These are phyloP conservation scores for Mariannaea sp. DNA, from an alignment of 2,329 filamentous ascomycete species.

Conservation along the genomic window DNA sequence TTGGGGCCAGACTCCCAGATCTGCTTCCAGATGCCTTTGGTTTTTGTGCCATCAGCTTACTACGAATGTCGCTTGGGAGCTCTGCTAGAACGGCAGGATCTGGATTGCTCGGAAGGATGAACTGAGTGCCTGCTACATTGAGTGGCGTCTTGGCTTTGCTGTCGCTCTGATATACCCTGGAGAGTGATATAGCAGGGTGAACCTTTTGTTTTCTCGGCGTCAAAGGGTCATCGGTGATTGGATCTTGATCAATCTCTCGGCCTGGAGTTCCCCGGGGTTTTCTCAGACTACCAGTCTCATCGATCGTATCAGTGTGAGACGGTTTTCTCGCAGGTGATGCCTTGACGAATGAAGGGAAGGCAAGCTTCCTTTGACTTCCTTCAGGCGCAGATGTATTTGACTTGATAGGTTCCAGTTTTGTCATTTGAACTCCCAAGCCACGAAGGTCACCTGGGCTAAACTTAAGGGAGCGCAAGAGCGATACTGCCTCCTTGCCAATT, in stretches of 20 bases:
- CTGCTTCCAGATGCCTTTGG: slow-evolving; percentile 30
- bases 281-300: slow-evolving; percentile 50
- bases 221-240: slow-evolving; percentile 59
- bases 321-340: slow-evolving; percentile 48
- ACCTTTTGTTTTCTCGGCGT: slow-evolving; percentile 58
- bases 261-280: slow-evolving; percentile 39
- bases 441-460: slow-evolving; percentile 92
- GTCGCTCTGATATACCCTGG: slow-evolving; percentile 55
- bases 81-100: slow-evolving; percentile 84
- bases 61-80: slow-evolving; percentile 81
- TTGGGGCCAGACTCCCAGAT: slow-evolving; percentile 39
- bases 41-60: slow-evolving; percentile 69
- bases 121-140: slow-evolving; percentile 87
- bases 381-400: slow-evolving; percentile 58
- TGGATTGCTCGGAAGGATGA: slow-evolving; percentile 82
- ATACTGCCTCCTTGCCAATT: slow-evolving; percentile 82
- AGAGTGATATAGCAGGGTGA: slow-evolving; percentile 59
- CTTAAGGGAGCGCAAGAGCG: slow-evolving; percentile 77
- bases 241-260: slow-evolving; percentile 49
- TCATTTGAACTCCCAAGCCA: slow-evolving; percentile 91
- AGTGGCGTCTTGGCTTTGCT: slow-evolving; percentile 67
- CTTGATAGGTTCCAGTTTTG: slow-evolving; percentile 84
- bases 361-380: slow-evolving; percentile 78
- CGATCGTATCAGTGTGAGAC: slow-evolving; percentile 53
- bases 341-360: slow-evolving; percentile 64